Evolutionary conservation across 1,284 basidiomycete species (phyloP).

Genomic region (Pseudozyma thailandica): DNA sequence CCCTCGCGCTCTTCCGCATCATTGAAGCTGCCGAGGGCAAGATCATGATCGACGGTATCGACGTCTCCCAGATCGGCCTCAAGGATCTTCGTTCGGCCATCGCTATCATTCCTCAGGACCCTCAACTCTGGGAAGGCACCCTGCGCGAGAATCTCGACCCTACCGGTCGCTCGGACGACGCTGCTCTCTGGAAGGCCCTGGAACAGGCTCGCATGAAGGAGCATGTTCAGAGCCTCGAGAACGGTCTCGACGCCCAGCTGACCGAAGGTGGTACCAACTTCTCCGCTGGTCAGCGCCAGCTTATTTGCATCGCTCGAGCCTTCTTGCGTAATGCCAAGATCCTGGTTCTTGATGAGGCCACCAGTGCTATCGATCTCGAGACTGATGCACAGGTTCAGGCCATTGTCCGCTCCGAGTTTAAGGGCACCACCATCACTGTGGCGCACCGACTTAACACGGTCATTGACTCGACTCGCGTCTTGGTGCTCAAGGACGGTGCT

Average conservation of each 20-base stretch:
- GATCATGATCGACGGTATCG: constrained; percentile 84
- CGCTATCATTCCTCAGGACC: constrained; percentile 84
- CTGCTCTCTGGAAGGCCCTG: constrained; percentile 83
- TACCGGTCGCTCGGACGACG: constrained; percentile 75
- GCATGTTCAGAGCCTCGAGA: constrained; percentile 78
- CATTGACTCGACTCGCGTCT: constrained; percentile 82
- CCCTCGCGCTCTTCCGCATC: constrained; percentile 70
- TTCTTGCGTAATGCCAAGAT: constrained; percentile 75
- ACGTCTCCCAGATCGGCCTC: constrained; percentile 84
- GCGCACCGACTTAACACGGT: constrained; percentile 88
- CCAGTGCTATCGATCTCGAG: constrained; percentile 77
- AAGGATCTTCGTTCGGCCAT: constrained; percentile 75
- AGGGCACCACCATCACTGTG: constrained; percentile 69
- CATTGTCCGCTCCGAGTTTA: constrained; percentile 75
- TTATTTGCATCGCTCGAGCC: constrained; percentile 68
- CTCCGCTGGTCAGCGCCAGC: constrained; percentile 79
- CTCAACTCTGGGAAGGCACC: constrained; percentile 84
- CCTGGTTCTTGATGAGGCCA: constrained; percentile 88
- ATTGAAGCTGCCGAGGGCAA: constrained; percentile 79
- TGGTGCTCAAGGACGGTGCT: constrained; percentile 83
- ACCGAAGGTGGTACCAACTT: constrained; percentile 83
- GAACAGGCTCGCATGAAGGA: constrained; percentile 77
- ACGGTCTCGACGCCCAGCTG: constrained; percentile 79
- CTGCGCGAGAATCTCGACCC: constrained; percentile 87
- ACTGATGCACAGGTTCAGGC: constrained; percentile 87